Percentiles rank a stretch among this genome's conserved stretches.
These are phyloP conservation scores for Pezicula radicicola DNA, from an alignment of 2,329 filamentous ascomycete genomes.

Conservation along the genomic window DNA sequence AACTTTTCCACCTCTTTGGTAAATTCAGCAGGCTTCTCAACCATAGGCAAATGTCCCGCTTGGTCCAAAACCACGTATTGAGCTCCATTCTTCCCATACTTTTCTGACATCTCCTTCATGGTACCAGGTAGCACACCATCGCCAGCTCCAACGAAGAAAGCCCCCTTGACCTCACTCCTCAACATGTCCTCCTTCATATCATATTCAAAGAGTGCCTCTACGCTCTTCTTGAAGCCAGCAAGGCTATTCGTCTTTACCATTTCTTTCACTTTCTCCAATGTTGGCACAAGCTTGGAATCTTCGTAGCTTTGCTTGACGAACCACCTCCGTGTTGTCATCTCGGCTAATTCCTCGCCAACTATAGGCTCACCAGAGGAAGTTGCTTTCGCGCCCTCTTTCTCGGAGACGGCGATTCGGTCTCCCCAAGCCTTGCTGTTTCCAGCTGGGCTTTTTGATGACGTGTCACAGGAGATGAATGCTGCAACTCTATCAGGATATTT, in stretches of 20 bases:
- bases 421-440: constrained; percentile 79
- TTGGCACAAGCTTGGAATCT: constrained; percentile 41
- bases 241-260: constrained; percentile 71
- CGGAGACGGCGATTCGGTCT: constrained; percentile 68
- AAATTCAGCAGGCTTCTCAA: constrained; percentile 68
- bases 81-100: constrained; percentile 51
- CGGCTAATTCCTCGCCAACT: constrained; percentile 63
- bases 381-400: constrained; percentile 42
- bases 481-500: constrained; percentile 56
- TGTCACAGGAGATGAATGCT: constrained; percentile 73
- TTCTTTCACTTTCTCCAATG: constrained; percentile 56
- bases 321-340: constrained; percentile 72
- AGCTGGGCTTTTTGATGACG: constrained; percentile 68
- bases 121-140: constrained; percentile 76
- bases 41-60: constrained; percentile 83
- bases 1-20: constrained; percentile 60
- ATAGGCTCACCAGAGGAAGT: constrained; percentile 47
- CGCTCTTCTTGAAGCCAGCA: constrained; percentile 64
- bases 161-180: constrained; percentile 51
- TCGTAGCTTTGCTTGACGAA: constrained; percentile 62
- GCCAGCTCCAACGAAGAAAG: constrained; percentile 69
- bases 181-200: constrained; percentile 58
- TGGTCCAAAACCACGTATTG: constrained; percentile 63
- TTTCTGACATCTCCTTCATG: constrained; percentile 70
- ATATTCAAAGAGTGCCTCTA: constrained; percentile 70